A percentile compares a stretch with the other conserved stretches of the same genome.
phyloP scores from a whole-genome alignment of 495 filamentous ascomycete genomes.

The Penicillium atrosanguineum region DNA sequence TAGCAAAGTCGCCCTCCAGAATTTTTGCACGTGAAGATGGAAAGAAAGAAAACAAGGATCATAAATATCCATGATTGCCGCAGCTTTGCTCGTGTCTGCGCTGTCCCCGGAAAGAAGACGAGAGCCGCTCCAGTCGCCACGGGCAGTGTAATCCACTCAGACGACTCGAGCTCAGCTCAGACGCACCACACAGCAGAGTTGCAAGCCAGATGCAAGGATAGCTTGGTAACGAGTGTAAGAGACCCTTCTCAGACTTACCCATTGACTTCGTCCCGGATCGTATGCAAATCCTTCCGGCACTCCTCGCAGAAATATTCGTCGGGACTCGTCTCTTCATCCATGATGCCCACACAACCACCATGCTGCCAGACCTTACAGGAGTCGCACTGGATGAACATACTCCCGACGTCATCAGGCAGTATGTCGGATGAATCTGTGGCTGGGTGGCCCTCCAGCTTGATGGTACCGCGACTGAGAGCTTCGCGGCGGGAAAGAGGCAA shows the following conservation, averaged over 20 bases:
- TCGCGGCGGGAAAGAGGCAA: slow-evolving; percentile 67
- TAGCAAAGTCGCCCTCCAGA: slow-evolving; percentile 18
- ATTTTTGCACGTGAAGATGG: background rate
- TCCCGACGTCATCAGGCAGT: slow-evolving; percentile 80
- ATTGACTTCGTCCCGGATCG: slow-evolving; percentile 70
- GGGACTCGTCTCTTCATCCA: slow-evolving; percentile 84
- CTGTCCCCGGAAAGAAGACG: background rate
- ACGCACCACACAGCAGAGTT: slow-evolving; percentile 10
- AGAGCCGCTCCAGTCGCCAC: slow-evolving; percentile 6
- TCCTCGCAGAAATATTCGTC: slow-evolving; percentile 98
- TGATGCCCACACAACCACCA: slow-evolving; percentile 95
- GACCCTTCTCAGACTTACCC: slow-evolving; percentile 64
- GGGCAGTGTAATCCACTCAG: background rate
- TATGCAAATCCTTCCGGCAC: slow-evolving; percentile 89
- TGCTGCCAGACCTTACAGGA: slow-evolving; percentile 98
- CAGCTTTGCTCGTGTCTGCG: background rate
- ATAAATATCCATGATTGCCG: background rate
- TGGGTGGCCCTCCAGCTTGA: slow-evolving; percentile 54
- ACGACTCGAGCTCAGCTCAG: slow-evolving; percentile 1
- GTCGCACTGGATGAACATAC: slow-evolving; percentile 98
- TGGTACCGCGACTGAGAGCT: slow-evolving; percentile 48
- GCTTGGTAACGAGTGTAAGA: slow-evolving; percentile 2
- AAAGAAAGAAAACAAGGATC: background rate
- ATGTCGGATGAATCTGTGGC: slow-evolving; percentile 38
- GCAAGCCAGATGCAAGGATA: slow-evolving; percentile 6